Evolutionary conservation across 2,329 filamentous ascomycete species (phyloP).

Genomic region (Pseudogymnoascus sp.): DNA sequence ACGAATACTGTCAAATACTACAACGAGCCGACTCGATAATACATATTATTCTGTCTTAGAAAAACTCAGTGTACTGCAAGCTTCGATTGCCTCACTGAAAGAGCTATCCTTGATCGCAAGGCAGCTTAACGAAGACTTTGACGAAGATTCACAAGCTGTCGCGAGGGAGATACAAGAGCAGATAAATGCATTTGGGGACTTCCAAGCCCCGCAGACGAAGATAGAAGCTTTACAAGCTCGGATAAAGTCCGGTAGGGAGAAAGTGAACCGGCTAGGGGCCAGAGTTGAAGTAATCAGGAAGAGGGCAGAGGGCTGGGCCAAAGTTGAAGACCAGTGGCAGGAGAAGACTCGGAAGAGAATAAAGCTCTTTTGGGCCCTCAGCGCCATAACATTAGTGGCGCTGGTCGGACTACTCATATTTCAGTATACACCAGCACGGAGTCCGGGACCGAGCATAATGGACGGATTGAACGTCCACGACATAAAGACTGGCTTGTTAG

Average conservation of each 20-base stretch:
- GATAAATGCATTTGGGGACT: conserved; percentile 51
- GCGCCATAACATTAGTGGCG: conserved; percentile 35
- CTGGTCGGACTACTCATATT: conserved; percentile 40
- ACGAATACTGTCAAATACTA: conserved; percentile 49
- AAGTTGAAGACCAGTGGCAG: conserved; percentile 57
- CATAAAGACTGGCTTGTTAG: conserved; percentile 16
- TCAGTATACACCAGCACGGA: conserved; percentile 22
- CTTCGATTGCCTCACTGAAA: conserved; percentile 54
- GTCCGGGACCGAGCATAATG: conserved; percentile 8
- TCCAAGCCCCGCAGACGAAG: conserved; percentile 54
- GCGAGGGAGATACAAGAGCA: conserved; percentile 45
- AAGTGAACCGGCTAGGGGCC: conserved; percentile 49
- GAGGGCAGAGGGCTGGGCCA: conserved; percentile 59
- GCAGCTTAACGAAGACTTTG: conserved; percentile 50
- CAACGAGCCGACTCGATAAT: conserved; percentile 60
- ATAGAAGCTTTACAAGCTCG: conserved; percentile 54
- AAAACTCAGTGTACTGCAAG: conserved; percentile 55
- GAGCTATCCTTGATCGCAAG: conserved; percentile 56
- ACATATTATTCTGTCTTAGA: conserved; percentile 67
- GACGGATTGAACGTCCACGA: conserved; percentile 18
- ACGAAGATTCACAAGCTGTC: conserved; percentile 49
- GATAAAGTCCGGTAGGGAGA: conserved; percentile 50
- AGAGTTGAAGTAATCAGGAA: conserved; percentile 56
- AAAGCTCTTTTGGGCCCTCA: conserved; percentile 54
- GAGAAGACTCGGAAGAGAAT: conserved; percentile 56